phyloP scores from a whole-genome alignment of 1,139 yeast genomes.

The Pichia sp. region DNA sequence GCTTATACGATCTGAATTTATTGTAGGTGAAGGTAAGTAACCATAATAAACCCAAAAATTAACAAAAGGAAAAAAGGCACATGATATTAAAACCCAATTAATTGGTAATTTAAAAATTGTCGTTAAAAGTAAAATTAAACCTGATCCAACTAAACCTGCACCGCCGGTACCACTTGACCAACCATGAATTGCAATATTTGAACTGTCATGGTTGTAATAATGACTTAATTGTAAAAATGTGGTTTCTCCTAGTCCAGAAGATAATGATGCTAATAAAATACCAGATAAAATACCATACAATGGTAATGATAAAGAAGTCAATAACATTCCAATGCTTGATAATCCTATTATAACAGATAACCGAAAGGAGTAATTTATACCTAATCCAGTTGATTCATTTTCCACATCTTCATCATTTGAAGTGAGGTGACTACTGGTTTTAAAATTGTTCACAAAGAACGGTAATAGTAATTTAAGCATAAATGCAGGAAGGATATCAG shows the following conservation, averaged over 20 bases:
- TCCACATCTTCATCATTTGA: background rate
- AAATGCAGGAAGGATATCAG: conserved; percentile 84
- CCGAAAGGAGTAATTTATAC: conserved; percentile 51
- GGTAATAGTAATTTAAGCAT: conserved; percentile 69
- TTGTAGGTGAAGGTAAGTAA: conserved; percentile 31
- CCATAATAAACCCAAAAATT: conserved; percentile 34
- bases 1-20: background rate
- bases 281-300: conserved; percentile 50
- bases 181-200: conserved; percentile 54
- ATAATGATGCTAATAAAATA: conserved; percentile 70
- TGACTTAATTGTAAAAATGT: conserved; percentile 85
- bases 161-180: conserved; percentile 96
- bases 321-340: conserved; percentile 71
- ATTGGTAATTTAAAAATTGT: conserved; percentile 46
- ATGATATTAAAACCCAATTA: conserved; percentile 39
- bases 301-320: conserved; percentile 43
- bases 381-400: background rate
- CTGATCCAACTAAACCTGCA: conserved; percentile 84
- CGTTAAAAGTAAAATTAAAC: conserved; percentile 47
- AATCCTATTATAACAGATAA: conserved; percentile 49
- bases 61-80: conserved; percentile 42
- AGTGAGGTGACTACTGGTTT: background rate
- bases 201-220: conserved; percentile 37
- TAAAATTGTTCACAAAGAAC: conserved; percentile 53
- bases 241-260: conserved; percentile 88